Evolutionary conservation across 768 basidiomycete genomes (phyloP).

Genomic region (Tubosaeta sp.): DNA sequence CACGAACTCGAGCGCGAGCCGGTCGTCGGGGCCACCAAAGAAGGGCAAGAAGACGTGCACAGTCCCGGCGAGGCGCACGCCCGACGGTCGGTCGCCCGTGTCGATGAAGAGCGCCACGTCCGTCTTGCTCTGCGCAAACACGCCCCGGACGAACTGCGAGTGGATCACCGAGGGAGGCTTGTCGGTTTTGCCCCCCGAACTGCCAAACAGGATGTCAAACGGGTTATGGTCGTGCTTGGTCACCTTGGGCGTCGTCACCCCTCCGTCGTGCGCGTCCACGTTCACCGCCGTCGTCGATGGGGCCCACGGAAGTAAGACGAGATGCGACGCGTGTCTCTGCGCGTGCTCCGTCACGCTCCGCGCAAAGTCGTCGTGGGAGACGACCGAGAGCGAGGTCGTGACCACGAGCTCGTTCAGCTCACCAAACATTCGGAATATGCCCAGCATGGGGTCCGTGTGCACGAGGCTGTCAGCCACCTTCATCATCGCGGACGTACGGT

Average conservation of each 20-base stretch:
- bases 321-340: slow-evolving; percentile 50
- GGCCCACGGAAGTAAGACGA: slow-evolving; percentile 84
- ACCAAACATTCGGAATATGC: slow-evolving; percentile 74
- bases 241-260: slow-evolving; percentile 10
- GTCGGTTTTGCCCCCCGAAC: slow-evolving; percentile 24
- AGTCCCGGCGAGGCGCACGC: slow-evolving; percentile 23
- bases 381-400: slow-evolving; percentile 63
- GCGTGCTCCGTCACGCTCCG: slow-evolving; percentile 68
- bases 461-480: slow-evolving; percentile 61
- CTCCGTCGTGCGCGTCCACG: slow-evolving; percentile 2
- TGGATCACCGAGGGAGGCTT: slow-evolving; percentile 54
- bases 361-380: slow-evolving; percentile 71
- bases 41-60: slow-evolving; percentile 84
- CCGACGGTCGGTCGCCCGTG: slow-evolving; percentile 36
- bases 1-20: slow-evolving; percentile 79
- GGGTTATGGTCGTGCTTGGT: slow-evolving; percentile 43
- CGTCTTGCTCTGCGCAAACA: slow-evolving; percentile 64
- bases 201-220: slow-evolving; percentile 64
- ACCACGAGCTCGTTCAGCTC: slow-evolving; percentile 66
- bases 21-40: slow-evolving; percentile 92
- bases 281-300: slow-evolving; percentile 31
- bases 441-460: slow-evolving; percentile 66
- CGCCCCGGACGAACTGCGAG: slow-evolving; percentile 77
- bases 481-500: slow-evolving; percentile 63
- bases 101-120: slow-evolving; percentile 89